These are phyloP conservation scores for Aureobasidium uvarum DNA, from an alignment of 2,329 filamentous ascomycete species.

Conservation along the genomic window DNA sequence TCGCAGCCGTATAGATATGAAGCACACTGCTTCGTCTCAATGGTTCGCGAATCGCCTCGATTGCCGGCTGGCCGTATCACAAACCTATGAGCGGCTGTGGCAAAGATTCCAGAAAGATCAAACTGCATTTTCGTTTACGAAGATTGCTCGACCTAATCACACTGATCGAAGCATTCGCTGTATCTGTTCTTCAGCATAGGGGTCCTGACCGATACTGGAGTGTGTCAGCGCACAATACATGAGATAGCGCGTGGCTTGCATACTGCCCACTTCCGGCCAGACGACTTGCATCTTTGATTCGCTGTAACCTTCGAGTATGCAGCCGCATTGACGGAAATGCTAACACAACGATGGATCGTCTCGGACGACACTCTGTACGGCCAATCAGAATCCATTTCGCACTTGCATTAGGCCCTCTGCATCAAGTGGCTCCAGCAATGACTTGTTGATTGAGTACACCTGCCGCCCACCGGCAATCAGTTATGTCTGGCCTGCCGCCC, in stretches of 20 bases:
- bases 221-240: too few species aligned
- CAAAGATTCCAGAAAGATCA: too few species aligned
- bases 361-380: background rate
- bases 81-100: too few species aligned
- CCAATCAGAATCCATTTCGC: background rate
- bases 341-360: background rate
- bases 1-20: too few species aligned
- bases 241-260: background rate
- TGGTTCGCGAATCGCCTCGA: too few species aligned
- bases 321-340: background rate
- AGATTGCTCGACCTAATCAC: too few species aligned
- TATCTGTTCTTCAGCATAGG: too few species aligned
- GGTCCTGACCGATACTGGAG: too few species aligned
- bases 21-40: too few species aligned
- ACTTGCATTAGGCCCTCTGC: background rate
- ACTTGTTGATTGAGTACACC: background rate
- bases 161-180: too few species aligned
- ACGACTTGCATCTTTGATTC: background rate
- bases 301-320: background rate
- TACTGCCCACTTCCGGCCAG: background rate
- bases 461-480: background rate
- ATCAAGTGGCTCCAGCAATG: background rate
- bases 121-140: too few species aligned
- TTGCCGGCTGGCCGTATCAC: too few species aligned
- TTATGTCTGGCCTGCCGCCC: background rate